phyloP scores from a whole-genome alignment of 140 eudicot species.

The Anethum foeniculum region DNA sequence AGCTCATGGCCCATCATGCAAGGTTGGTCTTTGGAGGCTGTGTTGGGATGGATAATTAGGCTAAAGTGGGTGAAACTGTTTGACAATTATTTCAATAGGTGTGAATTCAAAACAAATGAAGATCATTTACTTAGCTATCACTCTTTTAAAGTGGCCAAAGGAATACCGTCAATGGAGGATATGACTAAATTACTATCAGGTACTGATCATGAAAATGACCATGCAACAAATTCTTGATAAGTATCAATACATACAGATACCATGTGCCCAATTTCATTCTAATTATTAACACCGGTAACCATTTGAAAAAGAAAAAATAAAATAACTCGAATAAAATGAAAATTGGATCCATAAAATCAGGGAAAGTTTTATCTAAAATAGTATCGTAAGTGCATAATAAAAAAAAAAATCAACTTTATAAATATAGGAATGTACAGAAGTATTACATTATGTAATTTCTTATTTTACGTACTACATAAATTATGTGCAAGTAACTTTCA shows the following conservation, averaged over 20 bases:
- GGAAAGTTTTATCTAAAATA: too few species aligned
- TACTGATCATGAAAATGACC: slow-evolving; percentile 5
- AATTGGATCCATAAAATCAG: too few species aligned
- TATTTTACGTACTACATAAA: too few species aligned
- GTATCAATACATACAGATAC: not conserved
- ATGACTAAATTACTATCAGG: not conserved
- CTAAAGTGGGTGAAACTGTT: slow-evolving; percentile 17
- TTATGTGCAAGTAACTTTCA: too few species aligned
- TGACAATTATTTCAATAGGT: slow-evolving; percentile 1
- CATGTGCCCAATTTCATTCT: not conserved
- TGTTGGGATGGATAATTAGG: not conserved
- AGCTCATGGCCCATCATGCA: slow-evolving; percentile 1
- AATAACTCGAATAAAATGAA: too few species aligned
- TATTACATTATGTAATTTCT: too few species aligned
- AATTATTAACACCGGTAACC: not conserved
- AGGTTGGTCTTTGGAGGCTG: not conserved
- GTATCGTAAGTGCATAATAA: too few species aligned
- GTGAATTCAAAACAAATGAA: not conserved
- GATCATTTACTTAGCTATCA: slow-evolving; percentile 8
- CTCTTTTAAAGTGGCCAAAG: slow-evolving; percentile 10
- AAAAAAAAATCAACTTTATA: too few species aligned
- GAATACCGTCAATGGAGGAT: slow-evolving; percentile 5
- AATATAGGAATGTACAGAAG: too few species aligned
- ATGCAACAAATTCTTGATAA: not conserved
- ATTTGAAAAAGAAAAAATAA: too few species aligned